These are phyloP conservation scores for Neobulgaria alba DNA, from an alignment of 2,329 filamentous ascomycete species.

Conservation along the genomic window DNA sequence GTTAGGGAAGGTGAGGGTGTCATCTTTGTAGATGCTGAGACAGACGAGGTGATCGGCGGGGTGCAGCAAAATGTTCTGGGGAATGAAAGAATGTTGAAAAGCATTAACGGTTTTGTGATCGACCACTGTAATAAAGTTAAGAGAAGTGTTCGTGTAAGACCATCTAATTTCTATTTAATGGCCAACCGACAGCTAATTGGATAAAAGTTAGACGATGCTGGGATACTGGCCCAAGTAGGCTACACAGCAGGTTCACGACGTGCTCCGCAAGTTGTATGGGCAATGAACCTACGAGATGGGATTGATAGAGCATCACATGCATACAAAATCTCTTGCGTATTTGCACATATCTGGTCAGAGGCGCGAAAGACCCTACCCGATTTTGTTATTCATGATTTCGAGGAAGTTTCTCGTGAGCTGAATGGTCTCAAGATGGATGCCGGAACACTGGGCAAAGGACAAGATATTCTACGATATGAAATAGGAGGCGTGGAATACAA, in stretches of 20 bases:
- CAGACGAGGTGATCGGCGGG: not conserved
- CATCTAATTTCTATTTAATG: not conserved
- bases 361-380: not conserved
- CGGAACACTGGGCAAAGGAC: not conserved
- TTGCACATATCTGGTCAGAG: not conserved
- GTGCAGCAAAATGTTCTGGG: not conserved
- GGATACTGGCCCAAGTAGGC: not conserved
- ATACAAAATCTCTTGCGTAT: not conserved
- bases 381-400: not conserved
- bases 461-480: not conserved
- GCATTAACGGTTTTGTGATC: not conserved
- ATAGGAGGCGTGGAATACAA: not conserved
- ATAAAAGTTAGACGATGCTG: not conserved
- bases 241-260: not conserved
- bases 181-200: not conserved
- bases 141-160: not conserved
- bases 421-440: not conserved
- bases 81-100: not conserved
- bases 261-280: not conserved
- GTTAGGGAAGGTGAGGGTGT: not conserved
- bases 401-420: not conserved
- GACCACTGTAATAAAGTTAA: not conserved
- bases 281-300: not conserved
- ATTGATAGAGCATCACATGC: not conserved
- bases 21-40: not conserved